Evolutionary conservation across 179 eudicot genomes (phyloP).

Genomic region (Silene coronaria): DNA sequence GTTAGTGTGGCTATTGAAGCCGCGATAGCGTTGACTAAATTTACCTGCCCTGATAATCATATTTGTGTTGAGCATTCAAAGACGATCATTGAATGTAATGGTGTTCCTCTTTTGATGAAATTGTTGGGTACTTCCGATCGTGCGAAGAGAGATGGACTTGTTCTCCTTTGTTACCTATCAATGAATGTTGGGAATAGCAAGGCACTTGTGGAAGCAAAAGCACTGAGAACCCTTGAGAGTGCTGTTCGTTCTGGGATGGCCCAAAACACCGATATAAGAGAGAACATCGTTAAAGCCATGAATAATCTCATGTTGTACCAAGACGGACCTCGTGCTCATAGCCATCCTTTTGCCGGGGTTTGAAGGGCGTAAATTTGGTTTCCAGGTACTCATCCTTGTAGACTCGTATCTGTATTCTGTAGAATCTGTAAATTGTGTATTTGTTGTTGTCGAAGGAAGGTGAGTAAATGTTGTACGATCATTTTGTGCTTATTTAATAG

Average conservation of each 20-base stretch:
- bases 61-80: slow-evolving; percentile 52
- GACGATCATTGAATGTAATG: slow-evolving; percentile 48
- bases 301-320: slow-evolving; percentile 55
- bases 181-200: slow-evolving; percentile 52
- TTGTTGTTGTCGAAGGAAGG: slow-evolving; percentile 15
- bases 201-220: slow-evolving; percentile 53
- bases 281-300: slow-evolving; percentile 42
- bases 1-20: slow-evolving; percentile 48
- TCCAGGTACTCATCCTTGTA: slow-evolving; percentile 5
- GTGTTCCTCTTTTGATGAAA: slow-evolving; percentile 46
- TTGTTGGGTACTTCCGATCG: slow-evolving; percentile 42
- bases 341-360: slow-evolving; percentile 27
- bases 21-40: slow-evolving; percentile 51
- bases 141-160: slow-evolving; percentile 36
- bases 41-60: slow-evolving; percentile 49
- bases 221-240: slow-evolving; percentile 45
- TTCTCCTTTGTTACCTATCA: slow-evolving; percentile 51
- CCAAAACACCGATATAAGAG: slow-evolving; percentile 40
- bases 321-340: slow-evolving; percentile 43
- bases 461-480: slow-evolving; percentile 7
- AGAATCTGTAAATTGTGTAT: slow-evolving; percentile 18
- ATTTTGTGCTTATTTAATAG: not conserved
- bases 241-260: slow-evolving; percentile 41
- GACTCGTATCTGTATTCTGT: slow-evolving; percentile 14
- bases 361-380: slow-evolving; percentile 19